These are phyloP conservation scores for Corchorus capsularis DNA, from an alignment of 345 rosid species.

Conservation along the genomic window DNA sequence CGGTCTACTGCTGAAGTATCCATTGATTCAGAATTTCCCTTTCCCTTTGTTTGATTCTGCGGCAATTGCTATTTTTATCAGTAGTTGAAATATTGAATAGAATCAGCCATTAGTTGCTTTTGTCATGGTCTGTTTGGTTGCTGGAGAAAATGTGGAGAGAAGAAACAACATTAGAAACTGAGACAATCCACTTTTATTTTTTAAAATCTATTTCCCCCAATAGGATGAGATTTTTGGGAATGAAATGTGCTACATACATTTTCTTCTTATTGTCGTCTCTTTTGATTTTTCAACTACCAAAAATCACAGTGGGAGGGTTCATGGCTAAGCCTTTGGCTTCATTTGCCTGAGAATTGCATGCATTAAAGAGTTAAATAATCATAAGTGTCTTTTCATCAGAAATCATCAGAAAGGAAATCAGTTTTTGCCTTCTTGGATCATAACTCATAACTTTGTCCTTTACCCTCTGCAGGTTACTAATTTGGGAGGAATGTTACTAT, in stretches of 20 bases:
- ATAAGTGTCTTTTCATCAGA: neutral
- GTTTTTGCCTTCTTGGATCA: neutral
- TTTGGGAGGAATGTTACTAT: conserved; percentile 87
- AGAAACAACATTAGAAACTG: conserved; percentile 9
- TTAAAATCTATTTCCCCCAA: conserved; percentile 3
- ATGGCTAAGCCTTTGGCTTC: conserved; percentile 7
- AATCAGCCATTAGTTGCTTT: conserved; percentile 27
- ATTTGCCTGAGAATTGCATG: neutral
- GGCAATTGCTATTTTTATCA: conserved; percentile 14
- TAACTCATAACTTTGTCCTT: conserved; percentile 17
- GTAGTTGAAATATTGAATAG: conserved; percentile 9
- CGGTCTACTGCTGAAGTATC: conserved; percentile 28
- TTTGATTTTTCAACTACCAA: conserved; percentile 4
- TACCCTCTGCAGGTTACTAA: conserved; percentile 58
- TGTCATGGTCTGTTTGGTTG: conserved; percentile 28
- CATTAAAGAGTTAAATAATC: neutral
- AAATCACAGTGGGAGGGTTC: neutral
- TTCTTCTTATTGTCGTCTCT: neutral
- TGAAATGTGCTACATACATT: neutral
- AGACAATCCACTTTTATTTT: neutral
- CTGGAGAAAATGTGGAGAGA: conserved; percentile 11
- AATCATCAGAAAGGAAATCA: neutral
- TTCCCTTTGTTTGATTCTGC: conserved; percentile 29
- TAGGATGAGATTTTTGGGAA: neutral
- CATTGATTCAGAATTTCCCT: conserved; percentile 33